Conservation (phyloP, 768 basidiomycete species). For the Auricularia sp. region DNA sequence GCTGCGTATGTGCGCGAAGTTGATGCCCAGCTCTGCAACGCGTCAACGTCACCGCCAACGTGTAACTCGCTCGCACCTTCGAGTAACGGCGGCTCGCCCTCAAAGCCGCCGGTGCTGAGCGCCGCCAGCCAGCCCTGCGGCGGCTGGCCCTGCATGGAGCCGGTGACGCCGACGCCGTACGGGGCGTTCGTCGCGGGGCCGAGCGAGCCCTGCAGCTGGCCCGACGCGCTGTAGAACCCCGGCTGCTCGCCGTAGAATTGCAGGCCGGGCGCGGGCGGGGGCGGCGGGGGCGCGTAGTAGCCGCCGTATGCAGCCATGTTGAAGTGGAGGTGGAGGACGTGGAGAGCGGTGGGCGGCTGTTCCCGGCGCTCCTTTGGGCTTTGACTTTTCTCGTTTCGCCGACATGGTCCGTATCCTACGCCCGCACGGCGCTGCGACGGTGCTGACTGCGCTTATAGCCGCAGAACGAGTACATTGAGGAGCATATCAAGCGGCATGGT, state of each 20-base stretch:
- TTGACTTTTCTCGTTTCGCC: neutral
- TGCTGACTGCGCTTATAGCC: slow-evolving; percentile 9
- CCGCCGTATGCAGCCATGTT: neutral
- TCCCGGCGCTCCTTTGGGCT: neutral
- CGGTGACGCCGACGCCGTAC: neutral
- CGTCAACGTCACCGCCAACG: neutral
- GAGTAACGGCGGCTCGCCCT: slow-evolving; percentile 90
- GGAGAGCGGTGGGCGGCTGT: neutral
- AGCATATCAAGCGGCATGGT: slow-evolving; percentile 95
- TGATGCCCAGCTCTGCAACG: slow-evolving; percentile 83
- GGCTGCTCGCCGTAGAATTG: neutral
- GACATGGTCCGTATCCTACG: neutral
- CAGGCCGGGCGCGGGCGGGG: neutral
- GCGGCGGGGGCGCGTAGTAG: neutral
- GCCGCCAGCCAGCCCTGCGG: slow-evolving; percentile 26
- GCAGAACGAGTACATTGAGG: slow-evolving; percentile 99
- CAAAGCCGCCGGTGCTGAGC: slow-evolving; percentile 89
- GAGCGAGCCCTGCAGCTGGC: neutral
- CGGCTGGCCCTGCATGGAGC: neutral
- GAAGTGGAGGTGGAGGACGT: neutral
- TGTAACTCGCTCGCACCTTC: slow-evolving; percentile 52
- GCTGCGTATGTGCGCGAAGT: slow-evolving; percentile 88
- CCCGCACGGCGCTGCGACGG: neutral
- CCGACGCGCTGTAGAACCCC: neutral
- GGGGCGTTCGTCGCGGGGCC: neutral